Evolutionary conservation across 2,329 filamentous ascomycete species (phyloP), one percentile per base, ranked within the genome.

Genomic region (Beauveria australis): DNA sequence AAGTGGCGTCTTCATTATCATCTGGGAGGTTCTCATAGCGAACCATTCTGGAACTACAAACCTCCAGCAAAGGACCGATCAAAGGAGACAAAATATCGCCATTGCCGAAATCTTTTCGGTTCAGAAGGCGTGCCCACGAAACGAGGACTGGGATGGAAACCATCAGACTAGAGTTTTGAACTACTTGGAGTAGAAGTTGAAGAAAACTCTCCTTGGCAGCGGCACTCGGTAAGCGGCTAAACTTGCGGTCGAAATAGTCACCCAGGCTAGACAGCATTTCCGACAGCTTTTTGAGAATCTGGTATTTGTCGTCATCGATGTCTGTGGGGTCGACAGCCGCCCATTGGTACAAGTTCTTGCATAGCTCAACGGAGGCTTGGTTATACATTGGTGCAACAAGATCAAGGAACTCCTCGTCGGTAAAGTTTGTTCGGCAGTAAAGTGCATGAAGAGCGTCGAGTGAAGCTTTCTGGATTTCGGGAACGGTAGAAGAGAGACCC

Each of bases 131-230:
- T 9, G 89, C 92, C 92, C 92, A 97, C 24, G 89, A 88, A 67
- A 96, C 89, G 49, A 99, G 80, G 10, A 95, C 86, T 2, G 94
- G 93, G 67, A 97, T 97, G 2, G 94, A 97, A 19, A 99, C 88
- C 49, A 94, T 88, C 60, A 99, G 81, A 71, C 94, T 97, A 67
- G 89, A 87, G 72, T 90, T 91, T 66, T 89, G 89, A 60, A 92
- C 84, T 58, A 97, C 88, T 60, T 84, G 79, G 63, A 93, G 83
- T 51, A 97, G 81, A 60, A 99, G 84, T 54, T 88, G 84, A 62
- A 97, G 81, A 66, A 97, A 90, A 5, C 85, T 86, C 40, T 86
- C 80, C 14, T 93, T 79, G 69, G 94, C 87, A 30, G 78, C 73
- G 59, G 86, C 71, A 74, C 80, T 62, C 1, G 89, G 86, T 41